Evolutionary conservation across 2,329 filamentous ascomycete genomes (phyloP).

Genomic region (Lasiodiplodia theobromae): DNA sequence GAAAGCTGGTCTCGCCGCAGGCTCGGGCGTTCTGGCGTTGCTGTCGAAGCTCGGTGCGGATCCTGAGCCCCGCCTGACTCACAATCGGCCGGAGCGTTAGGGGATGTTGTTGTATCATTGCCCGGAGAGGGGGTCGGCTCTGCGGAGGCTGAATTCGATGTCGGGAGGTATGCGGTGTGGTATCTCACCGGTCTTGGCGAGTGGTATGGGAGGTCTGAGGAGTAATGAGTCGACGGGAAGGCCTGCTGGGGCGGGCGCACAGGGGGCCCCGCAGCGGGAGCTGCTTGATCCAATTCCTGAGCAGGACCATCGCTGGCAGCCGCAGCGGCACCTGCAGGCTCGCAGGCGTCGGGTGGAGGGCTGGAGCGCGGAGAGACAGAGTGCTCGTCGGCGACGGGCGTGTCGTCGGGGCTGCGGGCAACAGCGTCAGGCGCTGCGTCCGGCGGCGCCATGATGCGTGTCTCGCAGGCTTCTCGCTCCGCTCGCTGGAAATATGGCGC

Average conservation of each 20-base stretch:
- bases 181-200: constrained; percentile 47
- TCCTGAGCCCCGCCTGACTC: constrained; percentile 24
- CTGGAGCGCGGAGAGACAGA: constrained; percentile 2
- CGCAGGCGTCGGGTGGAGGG: constrained; percentile 1
- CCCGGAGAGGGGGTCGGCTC: constrained; percentile 43
- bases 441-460: constrained; percentile 26
- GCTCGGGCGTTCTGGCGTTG: constrained; percentile 42
- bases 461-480: not conserved
- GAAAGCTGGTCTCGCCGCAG: constrained; percentile 51
- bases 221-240: constrained; percentile 34
- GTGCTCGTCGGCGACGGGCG: constrained; percentile 6
- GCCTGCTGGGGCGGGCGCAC: constrained; percentile 31
- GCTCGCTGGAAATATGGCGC: constrained; percentile 18
- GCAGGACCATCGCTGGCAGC: not conserved
- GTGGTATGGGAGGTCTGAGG: constrained; percentile 47
- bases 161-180: constrained; percentile 41
- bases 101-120: constrained; percentile 39
- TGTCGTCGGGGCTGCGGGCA: constrained; percentile 15
- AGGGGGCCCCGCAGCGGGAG: constrained; percentile 13
- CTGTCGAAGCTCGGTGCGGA: constrained; percentile 29
- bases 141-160: constrained; percentile 40
- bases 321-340: constrained; percentile 4
- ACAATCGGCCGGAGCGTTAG: constrained; percentile 31
- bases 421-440: constrained; percentile 22
- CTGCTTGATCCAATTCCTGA: constrained; percentile 15